A percentile compares a stretch with the other conserved stretches of the same genome.
Evolutionary conservation across 2,329 filamentous ascomycete species (phyloP).

Genomic region (Penicillium sp.): DNA sequence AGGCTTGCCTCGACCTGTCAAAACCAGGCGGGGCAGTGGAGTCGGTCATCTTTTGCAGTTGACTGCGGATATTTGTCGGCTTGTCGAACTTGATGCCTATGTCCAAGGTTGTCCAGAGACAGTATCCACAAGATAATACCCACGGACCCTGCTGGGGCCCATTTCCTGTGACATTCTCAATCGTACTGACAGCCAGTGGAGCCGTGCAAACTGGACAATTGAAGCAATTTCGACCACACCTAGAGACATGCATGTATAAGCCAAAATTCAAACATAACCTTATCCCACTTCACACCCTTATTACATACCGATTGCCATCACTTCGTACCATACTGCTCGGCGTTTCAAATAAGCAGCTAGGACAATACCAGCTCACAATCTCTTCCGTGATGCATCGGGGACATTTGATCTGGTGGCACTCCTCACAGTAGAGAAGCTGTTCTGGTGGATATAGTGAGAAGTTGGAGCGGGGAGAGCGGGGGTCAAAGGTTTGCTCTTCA

Average conservation of each 20-base stretch:
- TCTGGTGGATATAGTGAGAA: conserved; percentile 93
- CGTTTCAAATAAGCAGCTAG: conserved; percentile 92
- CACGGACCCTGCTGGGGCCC: conserved; percentile 59
- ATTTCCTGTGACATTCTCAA: conserved; percentile 56
- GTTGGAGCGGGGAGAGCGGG: conserved; percentile 77
- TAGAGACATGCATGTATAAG: conserved; percentile 40
- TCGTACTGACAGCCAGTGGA: conserved; percentile 70
- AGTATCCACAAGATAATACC: conserved; percentile 83
- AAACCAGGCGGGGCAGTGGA: conserved; percentile 26
- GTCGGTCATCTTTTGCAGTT: conserved; percentile 69
- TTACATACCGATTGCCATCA: conserved; percentile 82
- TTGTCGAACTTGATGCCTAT: conserved; percentile 89
- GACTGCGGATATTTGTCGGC: conserved; percentile 77
- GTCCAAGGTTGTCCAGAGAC: conserved; percentile 87
- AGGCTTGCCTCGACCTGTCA: conserved; percentile 37
- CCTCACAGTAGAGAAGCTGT: conserved; percentile 92
- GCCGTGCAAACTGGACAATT: conserved; percentile 88
- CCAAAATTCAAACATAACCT: not conserved
- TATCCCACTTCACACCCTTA: not conserved
- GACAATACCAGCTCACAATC: conserved; percentile 92
- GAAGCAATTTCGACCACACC: conserved; percentile 92
- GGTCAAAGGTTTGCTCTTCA: conserved; percentile 80
- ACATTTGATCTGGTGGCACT: conserved; percentile 94
- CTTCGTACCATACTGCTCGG: conserved; percentile 88
- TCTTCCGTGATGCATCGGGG: conserved; percentile 89